Conservation (phyloP, 331 rosid genomes). For the Pyrus hybrid region DNA sequence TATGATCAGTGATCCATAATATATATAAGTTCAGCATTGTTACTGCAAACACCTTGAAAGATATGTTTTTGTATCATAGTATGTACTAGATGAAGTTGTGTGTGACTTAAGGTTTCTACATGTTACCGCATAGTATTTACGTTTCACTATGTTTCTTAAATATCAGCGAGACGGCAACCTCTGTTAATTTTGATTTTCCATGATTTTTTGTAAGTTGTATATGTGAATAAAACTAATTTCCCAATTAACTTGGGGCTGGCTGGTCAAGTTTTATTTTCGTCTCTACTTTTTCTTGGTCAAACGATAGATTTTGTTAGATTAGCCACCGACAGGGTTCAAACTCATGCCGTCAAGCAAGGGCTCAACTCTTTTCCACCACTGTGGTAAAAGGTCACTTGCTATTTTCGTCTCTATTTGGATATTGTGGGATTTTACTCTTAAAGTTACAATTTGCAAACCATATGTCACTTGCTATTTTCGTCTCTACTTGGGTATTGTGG, state of each 20-base stretch:
- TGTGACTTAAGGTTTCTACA: background rate
- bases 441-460: too few species aligned
- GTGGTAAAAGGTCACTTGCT: background rate
- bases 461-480: too few species aligned
- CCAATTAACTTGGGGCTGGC: background rate
- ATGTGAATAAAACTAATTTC: background rate
- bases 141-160: background rate
- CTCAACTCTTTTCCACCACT: too few species aligned
- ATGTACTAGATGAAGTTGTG: background rate
- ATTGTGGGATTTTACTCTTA: too few species aligned
- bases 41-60: background rate
- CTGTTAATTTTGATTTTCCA: background rate
- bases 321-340: rapidly evolving
- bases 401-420: too few species aligned
- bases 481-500: too few species aligned
- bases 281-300: too few species aligned
- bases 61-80: background rate
- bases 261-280: background rate
- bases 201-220: background rate
- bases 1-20: too few species aligned
- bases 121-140: background rate
- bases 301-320: too few species aligned
- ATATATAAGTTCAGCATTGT: too few species aligned
- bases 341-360: rapidly evolving
- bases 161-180: background rate